Conservation (phyloP, 2,329 filamentous ascomycete species). For the Diplocarpon mali region DNA sequence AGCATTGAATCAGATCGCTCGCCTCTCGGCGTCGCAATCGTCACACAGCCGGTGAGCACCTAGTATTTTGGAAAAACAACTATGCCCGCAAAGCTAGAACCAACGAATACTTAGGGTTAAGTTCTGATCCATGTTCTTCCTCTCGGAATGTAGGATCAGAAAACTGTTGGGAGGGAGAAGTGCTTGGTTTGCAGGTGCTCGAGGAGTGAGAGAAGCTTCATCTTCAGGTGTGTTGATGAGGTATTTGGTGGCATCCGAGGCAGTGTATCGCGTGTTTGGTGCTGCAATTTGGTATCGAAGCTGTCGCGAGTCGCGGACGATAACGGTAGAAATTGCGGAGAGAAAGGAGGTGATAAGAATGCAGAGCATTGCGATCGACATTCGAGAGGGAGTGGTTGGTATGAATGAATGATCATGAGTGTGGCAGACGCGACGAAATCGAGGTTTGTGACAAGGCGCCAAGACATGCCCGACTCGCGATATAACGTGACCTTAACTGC, state of each 20-base stretch:
- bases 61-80: slow-evolving; percentile 64
- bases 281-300: slow-evolving; percentile 18
- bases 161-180: slow-evolving; percentile 70
- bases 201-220: slow-evolving; percentile 37
- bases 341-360: background rate
- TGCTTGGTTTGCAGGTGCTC: slow-evolving; percentile 41
- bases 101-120: slow-evolving; percentile 86
- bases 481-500: slow-evolving; percentile 3
- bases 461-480: slow-evolving; percentile 2
- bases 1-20: slow-evolving; percentile 40
- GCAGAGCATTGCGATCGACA: slow-evolving; percentile 18
- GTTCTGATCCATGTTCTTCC: slow-evolving; percentile 69
- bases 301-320: slow-evolving; percentile 11
- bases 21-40: slow-evolving; percentile 28
- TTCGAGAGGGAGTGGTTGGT: slow-evolving; percentile 20
- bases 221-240: slow-evolving; percentile 12
- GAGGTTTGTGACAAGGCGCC: background rate
- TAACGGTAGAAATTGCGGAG: slow-evolving; percentile 9
- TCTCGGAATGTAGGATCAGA: slow-evolving; percentile 62
- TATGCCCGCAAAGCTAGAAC: slow-evolving; percentile 66
- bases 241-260: slow-evolving; percentile 16
- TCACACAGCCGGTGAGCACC: slow-evolving; percentile 25
- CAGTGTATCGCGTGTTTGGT: slow-evolving; percentile 16
- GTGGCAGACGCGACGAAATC: slow-evolving; percentile 2
- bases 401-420: slow-evolving; percentile 8